Evolutionary conservation across 2,329 filamentous ascomycete genomes (phyloP).

Genomic region (Aureobasidium sp.): DNA sequence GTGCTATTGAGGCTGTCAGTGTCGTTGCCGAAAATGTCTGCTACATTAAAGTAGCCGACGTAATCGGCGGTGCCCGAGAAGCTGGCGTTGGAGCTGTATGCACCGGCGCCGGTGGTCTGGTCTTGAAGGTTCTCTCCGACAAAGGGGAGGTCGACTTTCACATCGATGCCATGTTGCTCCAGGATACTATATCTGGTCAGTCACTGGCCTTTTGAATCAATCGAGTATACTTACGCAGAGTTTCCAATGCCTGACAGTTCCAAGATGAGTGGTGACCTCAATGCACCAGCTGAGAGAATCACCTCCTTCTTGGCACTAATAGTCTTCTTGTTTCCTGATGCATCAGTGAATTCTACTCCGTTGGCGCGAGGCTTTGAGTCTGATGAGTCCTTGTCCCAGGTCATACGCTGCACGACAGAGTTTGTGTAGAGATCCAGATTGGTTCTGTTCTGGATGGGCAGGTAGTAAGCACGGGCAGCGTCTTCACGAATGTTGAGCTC

Average conservation of each 20-base stretch:
- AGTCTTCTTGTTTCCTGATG: conserved; percentile 19
- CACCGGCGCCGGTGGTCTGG: conserved; percentile 21
- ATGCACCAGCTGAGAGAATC: conserved; percentile 31
- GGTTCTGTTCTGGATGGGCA: conserved; percentile 32
- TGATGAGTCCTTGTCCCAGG: conserved; percentile 29
- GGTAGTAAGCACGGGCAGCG: conserved; percentile 44
- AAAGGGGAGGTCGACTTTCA: conserved; percentile 25
- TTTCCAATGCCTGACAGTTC: conserved; percentile 34
- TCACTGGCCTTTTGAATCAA: not conserved
- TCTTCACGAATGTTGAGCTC: conserved; percentile 37
- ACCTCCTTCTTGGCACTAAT: conserved; percentile 25
- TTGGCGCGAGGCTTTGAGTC: not conserved
- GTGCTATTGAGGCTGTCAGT: conserved; percentile 20
- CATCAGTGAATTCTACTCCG: conserved; percentile 6
- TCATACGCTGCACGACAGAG: conserved; percentile 35
- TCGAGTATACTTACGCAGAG: conserved; percentile 1
- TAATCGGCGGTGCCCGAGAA: conserved; percentile 30
- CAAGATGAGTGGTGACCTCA: conserved; percentile 30
- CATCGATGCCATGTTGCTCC: conserved; percentile 24
- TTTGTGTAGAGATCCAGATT: conserved; percentile 41
- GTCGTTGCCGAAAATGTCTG: conserved; percentile 29
- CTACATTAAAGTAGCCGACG: conserved; percentile 28
- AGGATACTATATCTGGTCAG: conserved; percentile 19
- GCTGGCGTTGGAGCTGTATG: conserved; percentile 24
- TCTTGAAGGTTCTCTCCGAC: conserved; percentile 32